Evolutionary conservation across 1,139 yeast genomes (phyloP), one percentile per base, ranked within the genome.

Genomic region (Lodderomyces margitis): DNA sequence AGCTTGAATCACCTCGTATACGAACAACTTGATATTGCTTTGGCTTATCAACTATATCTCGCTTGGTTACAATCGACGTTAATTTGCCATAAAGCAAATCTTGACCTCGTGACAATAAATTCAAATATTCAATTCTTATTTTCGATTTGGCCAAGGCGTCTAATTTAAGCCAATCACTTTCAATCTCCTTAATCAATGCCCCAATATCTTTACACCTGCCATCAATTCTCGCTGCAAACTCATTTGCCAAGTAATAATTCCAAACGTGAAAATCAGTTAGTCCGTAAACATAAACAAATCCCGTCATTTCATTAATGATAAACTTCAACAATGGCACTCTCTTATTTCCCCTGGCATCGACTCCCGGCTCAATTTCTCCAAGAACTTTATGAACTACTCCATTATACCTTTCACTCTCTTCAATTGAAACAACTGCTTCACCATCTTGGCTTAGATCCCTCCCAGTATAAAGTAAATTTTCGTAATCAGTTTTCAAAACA

Each of bases 81-180:
- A 68, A 49, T 44, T 61, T 42, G 2, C 75, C 75, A 33, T 50
- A 50, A 34, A 57, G 50, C 23, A 68, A 56, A 42, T 64, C 69
- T 35, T 56, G 53, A 0, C 75, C 75, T 28, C 46, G 48, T 24
- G 51, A 48, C 36, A 65, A 43, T n/a, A 68, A 47, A 9, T 53
- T 48, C 19, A 57, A 52, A 40, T 66, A 68, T 34, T 64, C 69
- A 15, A 47, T 53, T 6, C 61, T 42, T 31, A 58, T 56, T 5
- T 37, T 40, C 12, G 10, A 16, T 19, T 58, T 59, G 34, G 58
- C 58, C 10, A 53, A 57, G 25, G 47, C 43, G 9, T 52, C 46
- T 58, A 68, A 44, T 9, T 37, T 43, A 10, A 57, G 55, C 75
- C 75, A 69, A 28, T 43, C 35, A 6, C 27, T 12, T 27, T 35